phyloP scores from a whole-genome alignment of 2,329 filamentous ascomycete species.

The Talaromyces sp. region DNA sequence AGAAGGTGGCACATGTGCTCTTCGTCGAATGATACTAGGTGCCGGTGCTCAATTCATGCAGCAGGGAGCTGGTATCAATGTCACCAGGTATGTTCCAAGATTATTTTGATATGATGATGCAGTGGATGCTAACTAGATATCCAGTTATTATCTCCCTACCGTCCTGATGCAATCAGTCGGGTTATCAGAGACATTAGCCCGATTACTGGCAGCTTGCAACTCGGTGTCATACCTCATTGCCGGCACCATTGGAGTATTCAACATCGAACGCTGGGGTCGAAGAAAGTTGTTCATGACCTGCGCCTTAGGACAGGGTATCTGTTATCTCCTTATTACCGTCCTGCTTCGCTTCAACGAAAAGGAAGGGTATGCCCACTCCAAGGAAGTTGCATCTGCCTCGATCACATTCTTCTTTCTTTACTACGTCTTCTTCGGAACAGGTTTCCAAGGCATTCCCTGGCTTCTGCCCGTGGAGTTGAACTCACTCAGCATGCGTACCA shows the following conservation, averaged over 20 bases:
- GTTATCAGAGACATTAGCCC: constrained; percentile 53
- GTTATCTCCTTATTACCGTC: constrained; percentile 56
- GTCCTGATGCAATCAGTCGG: constrained; percentile 63
- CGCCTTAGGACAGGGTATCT: constrained; percentile 54
- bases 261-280: constrained; percentile 57
- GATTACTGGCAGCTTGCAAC: constrained; percentile 60
- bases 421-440: constrained; percentile 4
- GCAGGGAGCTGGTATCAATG: constrained; percentile 42
- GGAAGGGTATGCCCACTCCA: constrained; percentile 4
- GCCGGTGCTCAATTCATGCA: constrained; percentile 59
- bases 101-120: not conserved
- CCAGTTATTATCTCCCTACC: constrained; percentile 57
- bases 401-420: constrained; percentile 45
- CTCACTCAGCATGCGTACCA: constrained; percentile 5
- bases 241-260: constrained; percentile 36
- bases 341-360: constrained; percentile 44
- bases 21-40: constrained; percentile 56
- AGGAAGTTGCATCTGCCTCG: constrained; percentile 34
- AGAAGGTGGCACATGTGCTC: constrained; percentile 21
- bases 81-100: constrained; percentile 24
- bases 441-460: constrained; percentile 7
- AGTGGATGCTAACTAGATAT: not conserved
- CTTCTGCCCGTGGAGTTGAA: constrained; percentile 4
- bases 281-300: constrained; percentile 61
- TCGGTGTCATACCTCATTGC: constrained; percentile 53